phyloP scores from a whole-genome alignment of 176 grass and related monocot species.

The Oryza brachyantha region DNA sequence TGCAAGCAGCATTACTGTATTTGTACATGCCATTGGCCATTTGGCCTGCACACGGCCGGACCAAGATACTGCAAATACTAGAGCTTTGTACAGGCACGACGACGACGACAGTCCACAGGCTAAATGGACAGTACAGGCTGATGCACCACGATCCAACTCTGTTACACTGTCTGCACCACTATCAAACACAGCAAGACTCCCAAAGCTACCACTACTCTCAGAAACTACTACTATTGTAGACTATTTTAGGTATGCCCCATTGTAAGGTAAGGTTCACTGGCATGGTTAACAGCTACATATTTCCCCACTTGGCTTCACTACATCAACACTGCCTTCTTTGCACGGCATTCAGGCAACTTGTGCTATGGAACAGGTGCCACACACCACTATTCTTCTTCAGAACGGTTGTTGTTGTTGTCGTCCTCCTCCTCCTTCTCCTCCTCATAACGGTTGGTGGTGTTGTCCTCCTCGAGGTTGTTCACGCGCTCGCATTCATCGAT shows the following conservation, averaged over 20 bases:
- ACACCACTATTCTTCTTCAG: neutral
- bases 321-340: neutral
- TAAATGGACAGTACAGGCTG: neutral
- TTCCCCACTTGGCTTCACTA: neutral
- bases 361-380: neutral
- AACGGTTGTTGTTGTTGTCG: neutral
- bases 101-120: too few relatives aligned
- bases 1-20: too few relatives aligned
- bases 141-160: neutral
- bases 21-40: too few relatives aligned
- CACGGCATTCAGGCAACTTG: neutral
- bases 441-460: neutral
- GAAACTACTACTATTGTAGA: neutral
- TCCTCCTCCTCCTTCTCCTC: neutral
- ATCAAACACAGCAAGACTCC: too few relatives aligned
- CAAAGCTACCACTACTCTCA: too few relatives aligned
- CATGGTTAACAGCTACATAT: neutral
- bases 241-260: neutral
- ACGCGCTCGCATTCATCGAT: conserved; percentile 74
- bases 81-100: neutral
- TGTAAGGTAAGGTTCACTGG: neutral
- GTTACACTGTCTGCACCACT: neutral
- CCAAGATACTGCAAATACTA: neutral
- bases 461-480: conserved; percentile 64
- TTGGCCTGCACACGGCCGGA: too few relatives aligned